Base-by-base conservation (phyloP, 192 early-diverging fungal species). In the Coemansia pectinata region DNA sequence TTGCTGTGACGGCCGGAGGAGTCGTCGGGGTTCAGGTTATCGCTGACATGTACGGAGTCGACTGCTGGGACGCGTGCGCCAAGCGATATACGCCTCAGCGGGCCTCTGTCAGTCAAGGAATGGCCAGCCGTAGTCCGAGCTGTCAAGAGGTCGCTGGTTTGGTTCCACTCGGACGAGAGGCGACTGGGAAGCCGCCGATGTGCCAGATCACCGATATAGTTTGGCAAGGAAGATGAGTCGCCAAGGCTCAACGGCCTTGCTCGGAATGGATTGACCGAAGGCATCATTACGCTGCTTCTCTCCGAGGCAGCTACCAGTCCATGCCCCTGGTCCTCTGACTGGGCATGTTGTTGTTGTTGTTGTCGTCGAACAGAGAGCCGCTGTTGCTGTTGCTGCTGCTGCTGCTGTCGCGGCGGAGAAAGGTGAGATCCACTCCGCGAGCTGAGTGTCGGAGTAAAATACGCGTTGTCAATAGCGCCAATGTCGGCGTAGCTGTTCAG, bases 391-490 rank as follows among this genome's bases (percentile, higher is more conserved):
- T 39, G 61, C n/a, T n/a, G 41, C 25, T 27, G 41, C 41, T 75
- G 67, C 27, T 21, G 62, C 15, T 57, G 65, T 4, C 41, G 61
- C 19, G 48, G 50, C 36, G 36, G 17, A 11, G 73, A 75, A 55
- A 80, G 72, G 34, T 68, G 66, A 5, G 73, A 75, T 15, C 73
- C 70, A 55, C 74, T 76, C n/a, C 74, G 79, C 17, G 79, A 76
- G 67, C 79, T 76, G 27, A 81, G 73, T 14, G 79, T 81, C 2
- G 79, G 79, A 25, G 79, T 73, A 42, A 81, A 81, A 39, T 81
- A 76, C 2, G 79, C 70, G 21, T 81, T 67, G 36, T 81, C 78
- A n/a, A 63, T 25, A 5, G 73, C 59, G 47, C 63, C 78, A 45
- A 66, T 48, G 4, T 36, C 67, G 9, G 63, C 52, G n/a, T 66